A percentile compares a stretch with the other conserved stretches of the same genome.
Evolutionary conservation across 169 alveolate species (phyloP).

Genomic region (Cystoisospora suis): DNA sequence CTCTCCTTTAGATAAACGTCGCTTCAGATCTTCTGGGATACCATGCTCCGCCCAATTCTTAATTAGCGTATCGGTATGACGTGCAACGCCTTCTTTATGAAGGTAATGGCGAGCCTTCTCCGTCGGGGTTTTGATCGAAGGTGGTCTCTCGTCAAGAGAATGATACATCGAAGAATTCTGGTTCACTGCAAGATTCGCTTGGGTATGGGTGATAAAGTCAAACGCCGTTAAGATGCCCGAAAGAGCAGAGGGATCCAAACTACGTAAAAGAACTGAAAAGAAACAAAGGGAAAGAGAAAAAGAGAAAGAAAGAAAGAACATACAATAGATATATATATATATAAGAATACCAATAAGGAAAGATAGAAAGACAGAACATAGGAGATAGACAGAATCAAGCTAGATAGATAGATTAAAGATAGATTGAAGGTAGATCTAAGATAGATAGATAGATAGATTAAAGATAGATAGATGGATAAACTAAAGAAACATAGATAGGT

Average conservation of each 20-base stretch:
- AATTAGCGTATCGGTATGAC: constrained; percentile 12
- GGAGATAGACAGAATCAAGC: too few relatives aligned
- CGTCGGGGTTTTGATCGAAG: not conserved
- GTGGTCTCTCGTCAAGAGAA: not conserved
- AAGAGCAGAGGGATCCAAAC: constrained; percentile 4
- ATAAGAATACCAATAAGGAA: not conserved
- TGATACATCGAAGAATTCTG: constrained; percentile 43
- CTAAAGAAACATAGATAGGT: too few relatives aligned
- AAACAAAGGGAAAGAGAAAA: not conserved
- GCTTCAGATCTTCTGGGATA: constrained; percentile 11
- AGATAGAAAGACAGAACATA: too few relatives aligned
- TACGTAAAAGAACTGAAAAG: constrained; percentile 14
- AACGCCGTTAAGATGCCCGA: constrained; percentile 21
- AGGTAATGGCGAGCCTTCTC: not conserved
- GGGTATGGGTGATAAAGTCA: constrained; percentile 45
- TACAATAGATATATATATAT: not conserved
- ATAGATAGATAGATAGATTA: too few relatives aligned
- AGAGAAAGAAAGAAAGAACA: not conserved
- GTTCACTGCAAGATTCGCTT: constrained; percentile 34
- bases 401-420: too few relatives aligned
- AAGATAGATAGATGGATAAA: too few relatives aligned
- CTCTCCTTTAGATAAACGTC: constrained; percentile 4
- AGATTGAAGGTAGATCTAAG: too few relatives aligned
- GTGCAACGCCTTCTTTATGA: not conserved
- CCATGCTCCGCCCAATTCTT: constrained; percentile 38